Conservation (phyloP, 2,329 filamentous ascomycete genomes). For the Pseudonectria buxi region DNA sequence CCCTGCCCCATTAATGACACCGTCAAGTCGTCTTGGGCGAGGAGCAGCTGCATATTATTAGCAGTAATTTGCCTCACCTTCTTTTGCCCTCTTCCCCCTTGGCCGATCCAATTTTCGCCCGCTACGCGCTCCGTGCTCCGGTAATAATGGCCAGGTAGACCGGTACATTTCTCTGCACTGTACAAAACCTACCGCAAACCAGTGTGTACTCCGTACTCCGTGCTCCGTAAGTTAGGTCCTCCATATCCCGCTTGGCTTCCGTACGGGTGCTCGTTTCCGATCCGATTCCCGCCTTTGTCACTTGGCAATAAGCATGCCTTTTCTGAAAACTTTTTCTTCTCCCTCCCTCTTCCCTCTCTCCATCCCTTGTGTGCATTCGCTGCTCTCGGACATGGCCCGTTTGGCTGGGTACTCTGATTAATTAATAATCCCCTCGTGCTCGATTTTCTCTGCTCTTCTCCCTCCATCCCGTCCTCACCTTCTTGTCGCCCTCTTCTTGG, state of each 20-base stretch:
- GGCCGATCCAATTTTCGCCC: constrained; percentile 19
- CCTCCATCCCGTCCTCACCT: background rate
- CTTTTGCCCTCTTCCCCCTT: constrained; percentile 5
- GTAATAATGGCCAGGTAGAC: constrained; percentile 2
- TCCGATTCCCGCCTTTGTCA: too few species aligned
- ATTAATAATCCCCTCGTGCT: background rate
- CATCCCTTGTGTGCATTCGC: constrained; percentile 1
- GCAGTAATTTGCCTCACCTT: background rate
- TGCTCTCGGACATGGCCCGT: background rate
- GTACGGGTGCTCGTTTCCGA: too few species aligned
- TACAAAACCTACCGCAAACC: background rate
- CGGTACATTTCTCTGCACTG: background rate
- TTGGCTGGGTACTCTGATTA: too few species aligned
- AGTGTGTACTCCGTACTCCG: too few species aligned
- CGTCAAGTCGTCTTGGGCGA: too few species aligned
- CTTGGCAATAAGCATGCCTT: too few species aligned
- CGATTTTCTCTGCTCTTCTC: constrained; percentile 1
- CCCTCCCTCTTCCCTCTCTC: constrained; percentile 4
- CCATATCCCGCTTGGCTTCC: background rate
- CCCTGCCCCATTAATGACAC: too few species aligned
- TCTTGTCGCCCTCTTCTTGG: too few species aligned
- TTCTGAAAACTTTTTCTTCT: background rate
- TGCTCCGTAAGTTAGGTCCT: too few species aligned
- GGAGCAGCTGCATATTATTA: too few species aligned
- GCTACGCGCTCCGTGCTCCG: constrained; percentile 20